These are phyloP conservation scores for Aphanomyces cochlioides DNA, from an alignment of 352 stramenopile species.

Conservation along the genomic window DNA sequence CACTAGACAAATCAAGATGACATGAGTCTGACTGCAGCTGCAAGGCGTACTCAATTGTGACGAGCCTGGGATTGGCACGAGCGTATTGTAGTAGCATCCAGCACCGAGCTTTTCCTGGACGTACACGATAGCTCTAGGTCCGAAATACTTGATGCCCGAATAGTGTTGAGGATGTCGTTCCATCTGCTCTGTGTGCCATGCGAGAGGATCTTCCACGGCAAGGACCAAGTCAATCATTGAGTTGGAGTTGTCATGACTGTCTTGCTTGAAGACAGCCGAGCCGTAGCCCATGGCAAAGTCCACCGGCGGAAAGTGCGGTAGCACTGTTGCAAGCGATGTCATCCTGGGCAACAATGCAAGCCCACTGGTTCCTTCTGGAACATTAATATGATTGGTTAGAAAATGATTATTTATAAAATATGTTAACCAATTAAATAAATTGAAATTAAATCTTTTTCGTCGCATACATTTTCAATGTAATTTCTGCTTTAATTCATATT, in stretches of 20 bases:
- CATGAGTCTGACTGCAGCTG: background rate
- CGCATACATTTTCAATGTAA: too few species aligned
- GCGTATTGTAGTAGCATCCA: constrained; percentile 83
- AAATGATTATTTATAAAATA: background rate
- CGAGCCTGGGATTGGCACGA: constrained; percentile 37
- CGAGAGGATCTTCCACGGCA: constrained; percentile 69
- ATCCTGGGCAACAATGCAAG: background rate
- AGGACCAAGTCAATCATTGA: constrained; percentile 89
- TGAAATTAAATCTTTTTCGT: too few species aligned
- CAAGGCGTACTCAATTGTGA: constrained; percentile 19
- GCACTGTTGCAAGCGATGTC: background rate
- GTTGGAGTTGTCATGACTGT: constrained; percentile 63
- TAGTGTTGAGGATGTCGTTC: constrained; percentile 71
- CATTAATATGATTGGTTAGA: constrained; percentile 1
- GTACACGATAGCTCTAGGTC: constrained; percentile 46
- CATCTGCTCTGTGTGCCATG: constrained; percentile 82
- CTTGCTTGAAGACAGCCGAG: constrained; percentile 76
- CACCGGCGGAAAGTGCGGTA: constrained; percentile 55
- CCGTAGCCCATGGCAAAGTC: constrained; percentile 83
- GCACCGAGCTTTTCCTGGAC: constrained; percentile 79
- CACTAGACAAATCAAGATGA: constrained; percentile 34
- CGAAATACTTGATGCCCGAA: constrained; percentile 72
- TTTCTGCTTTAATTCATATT: too few species aligned
- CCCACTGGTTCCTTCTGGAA: background rate
- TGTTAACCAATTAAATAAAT: background rate